Percentiles rank a stretch among this genome's conserved stretches.
phyloP scores from a whole-genome alignment of 2,329 filamentous ascomycete species.

The Fusarium protoensiforme region DNA sequence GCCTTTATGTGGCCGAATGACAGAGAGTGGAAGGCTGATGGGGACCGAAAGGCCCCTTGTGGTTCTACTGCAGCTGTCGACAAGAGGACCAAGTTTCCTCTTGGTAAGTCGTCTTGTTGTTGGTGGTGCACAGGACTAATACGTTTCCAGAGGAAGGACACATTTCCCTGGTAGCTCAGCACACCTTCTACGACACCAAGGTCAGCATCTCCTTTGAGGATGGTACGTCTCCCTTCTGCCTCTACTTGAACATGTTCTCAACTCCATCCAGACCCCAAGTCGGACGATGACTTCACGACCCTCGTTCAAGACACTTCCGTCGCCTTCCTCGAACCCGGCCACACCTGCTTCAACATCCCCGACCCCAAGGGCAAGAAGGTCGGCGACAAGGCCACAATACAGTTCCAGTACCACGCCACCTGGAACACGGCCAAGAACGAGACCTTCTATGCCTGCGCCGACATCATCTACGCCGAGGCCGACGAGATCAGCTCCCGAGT shows the following conservation, averaged over 20 bases:
- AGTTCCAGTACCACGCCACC: background rate
- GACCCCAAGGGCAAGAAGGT: background rate
- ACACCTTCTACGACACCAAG: background rate
- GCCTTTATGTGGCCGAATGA: conserved; percentile 15
- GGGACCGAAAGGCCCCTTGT: conserved; percentile 6
- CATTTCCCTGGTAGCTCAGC: background rate
- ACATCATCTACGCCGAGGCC: background rate
- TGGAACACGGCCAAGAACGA: background rate
- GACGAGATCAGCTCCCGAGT: background rate
- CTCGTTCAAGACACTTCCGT: background rate
- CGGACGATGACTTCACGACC: background rate
- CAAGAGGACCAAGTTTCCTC: conserved; percentile 7
- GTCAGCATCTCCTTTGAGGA: background rate
- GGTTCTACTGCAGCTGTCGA: conserved; percentile 1
- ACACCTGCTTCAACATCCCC: background rate
- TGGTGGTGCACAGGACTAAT: background rate
- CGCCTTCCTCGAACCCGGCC: background rate
- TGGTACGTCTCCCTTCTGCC: background rate
- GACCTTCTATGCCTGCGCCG: background rate
- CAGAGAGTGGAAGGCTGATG: conserved; percentile 6
- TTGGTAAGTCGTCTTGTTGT: background rate
- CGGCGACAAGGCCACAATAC: background rate
- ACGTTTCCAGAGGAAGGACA: background rate
- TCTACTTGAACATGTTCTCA: background rate
- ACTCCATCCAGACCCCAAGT: background rate